A percentile compares a stretch with the other conserved stretches of the same genome.
phyloP scores from a whole-genome alignment of 192 early-diverging fungal genomes.

The Coemansia sp. region DNA sequence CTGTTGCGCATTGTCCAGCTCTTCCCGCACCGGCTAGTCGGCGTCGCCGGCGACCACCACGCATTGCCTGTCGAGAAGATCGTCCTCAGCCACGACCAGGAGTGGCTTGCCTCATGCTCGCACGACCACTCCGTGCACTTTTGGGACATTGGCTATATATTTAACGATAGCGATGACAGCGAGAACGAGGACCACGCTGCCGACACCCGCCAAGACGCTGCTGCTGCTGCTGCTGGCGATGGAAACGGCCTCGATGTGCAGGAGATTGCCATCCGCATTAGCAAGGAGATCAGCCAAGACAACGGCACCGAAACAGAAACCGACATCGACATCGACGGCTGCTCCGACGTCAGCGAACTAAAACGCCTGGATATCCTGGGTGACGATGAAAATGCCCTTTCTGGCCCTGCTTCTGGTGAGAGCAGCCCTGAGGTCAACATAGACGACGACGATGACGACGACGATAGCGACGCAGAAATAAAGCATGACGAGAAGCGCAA shows the following conservation, averaged over 20 bases:
- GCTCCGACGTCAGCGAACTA: constrained; percentile 41
- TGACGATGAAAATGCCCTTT: background rate
- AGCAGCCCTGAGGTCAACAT: background rate
- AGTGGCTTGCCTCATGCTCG: constrained; percentile 75
- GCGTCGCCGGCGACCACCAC: constrained; percentile 85
- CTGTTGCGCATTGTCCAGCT: constrained; percentile 81
- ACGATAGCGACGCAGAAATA: constrained; percentile 13
- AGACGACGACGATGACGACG: background rate
- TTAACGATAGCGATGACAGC: constrained; percentile 51
- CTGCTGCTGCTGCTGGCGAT: background rate
- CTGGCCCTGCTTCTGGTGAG: constrained; percentile 1
- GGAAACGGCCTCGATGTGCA: constrained; percentile 32
- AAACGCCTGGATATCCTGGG: background rate
- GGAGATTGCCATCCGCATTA: constrained; percentile 45
- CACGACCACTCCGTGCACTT: constrained; percentile 87
- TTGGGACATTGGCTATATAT: constrained; percentile 77
- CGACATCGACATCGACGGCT: constrained; percentile 37
- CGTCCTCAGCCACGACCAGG: constrained; percentile 65
- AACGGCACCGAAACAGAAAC: constrained; percentile 5
- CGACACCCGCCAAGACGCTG: background rate
- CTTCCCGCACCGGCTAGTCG: constrained; percentile 90
- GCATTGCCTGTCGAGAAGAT: constrained; percentile 89
- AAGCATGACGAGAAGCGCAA: background rate
- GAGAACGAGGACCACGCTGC: background rate
- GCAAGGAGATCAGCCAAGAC: constrained; percentile 29